Evolutionary conservation across 2,329 filamentous ascomycete genomes (phyloP).

Genomic region (Claviceps quebecensis): DNA sequence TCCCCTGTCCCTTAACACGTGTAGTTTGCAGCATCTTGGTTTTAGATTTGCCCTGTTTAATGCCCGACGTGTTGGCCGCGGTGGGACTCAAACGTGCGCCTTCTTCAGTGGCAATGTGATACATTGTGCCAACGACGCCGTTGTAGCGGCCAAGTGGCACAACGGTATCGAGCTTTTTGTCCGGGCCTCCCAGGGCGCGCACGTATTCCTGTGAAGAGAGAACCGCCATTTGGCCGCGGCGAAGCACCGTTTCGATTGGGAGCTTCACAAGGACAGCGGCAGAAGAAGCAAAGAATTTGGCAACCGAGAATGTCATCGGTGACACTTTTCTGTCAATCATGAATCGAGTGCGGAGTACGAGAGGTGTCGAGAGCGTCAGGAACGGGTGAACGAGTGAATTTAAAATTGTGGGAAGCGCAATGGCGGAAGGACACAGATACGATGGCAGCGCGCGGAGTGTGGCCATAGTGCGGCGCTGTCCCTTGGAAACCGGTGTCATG

Average conservation of each 20-base stretch:
- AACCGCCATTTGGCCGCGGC: conserved; percentile 71
- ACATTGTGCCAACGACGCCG: conserved; percentile 86
- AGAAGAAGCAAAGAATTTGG: conserved; percentile 67
- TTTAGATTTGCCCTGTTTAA: conserved; percentile 18
- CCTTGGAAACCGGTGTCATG: conserved; percentile 62
- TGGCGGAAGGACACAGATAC: conserved; percentile 53
- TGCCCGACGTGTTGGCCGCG: conserved; percentile 18
- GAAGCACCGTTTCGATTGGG: conserved; percentile 80
- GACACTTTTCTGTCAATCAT: conserved; percentile 70
- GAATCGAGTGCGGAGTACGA: conserved; percentile 74
- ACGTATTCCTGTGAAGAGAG: conserved; percentile 41
- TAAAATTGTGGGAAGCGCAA: conserved; percentile 73
- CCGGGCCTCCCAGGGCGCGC: conserved; percentile 30
- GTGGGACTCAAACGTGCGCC: conserved; percentile 40
- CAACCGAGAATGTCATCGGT: conserved; percentile 67
- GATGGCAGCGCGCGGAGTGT: conserved; percentile 68
- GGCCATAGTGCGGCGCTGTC: conserved; percentile 63
- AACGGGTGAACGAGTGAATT: conserved; percentile 75
- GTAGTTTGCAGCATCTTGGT: conserved; percentile 16
- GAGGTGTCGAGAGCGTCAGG: conserved; percentile 67
- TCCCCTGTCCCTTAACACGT: conserved; percentile 49
- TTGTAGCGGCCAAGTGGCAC: conserved; percentile 68
- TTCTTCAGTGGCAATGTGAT: conserved; percentile 72
- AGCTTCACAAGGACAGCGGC: conserved; percentile 75
- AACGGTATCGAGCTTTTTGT: conserved; percentile 50